Evolutionary conservation across 2,329 filamentous ascomycete species (phyloP).

Genomic region (Pseudogymnoascus verrucosus): DNA sequence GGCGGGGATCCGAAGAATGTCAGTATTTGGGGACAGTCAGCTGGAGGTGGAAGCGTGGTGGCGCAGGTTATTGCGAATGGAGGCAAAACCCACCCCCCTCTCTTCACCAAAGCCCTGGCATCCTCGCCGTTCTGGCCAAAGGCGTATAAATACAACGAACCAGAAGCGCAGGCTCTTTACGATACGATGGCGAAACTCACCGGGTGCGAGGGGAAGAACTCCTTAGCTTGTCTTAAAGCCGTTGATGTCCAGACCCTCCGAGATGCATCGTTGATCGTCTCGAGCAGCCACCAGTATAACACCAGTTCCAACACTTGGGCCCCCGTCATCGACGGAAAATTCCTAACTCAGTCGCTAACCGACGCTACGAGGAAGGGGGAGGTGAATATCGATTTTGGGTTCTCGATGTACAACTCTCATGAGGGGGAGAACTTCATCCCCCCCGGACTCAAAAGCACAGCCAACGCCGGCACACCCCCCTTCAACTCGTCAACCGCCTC

Average conservation of each 20-base stretch:
- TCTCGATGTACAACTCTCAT: constrained; percentile 53
- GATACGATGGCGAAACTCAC: constrained; percentile 35
- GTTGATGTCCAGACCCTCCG: constrained; percentile 45
- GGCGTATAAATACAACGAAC: constrained; percentile 43
- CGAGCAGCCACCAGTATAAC: constrained; percentile 42
- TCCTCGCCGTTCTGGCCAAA: constrained; percentile 46
- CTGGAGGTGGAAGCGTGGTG: constrained; percentile 45
- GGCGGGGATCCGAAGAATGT: constrained; percentile 50
- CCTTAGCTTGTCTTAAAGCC: constrained; percentile 46
- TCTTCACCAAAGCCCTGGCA: constrained; percentile 45
- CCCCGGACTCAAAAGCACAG: constrained; percentile 34
- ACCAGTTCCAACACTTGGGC: constrained; percentile 52
- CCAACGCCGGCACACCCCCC: constrained; percentile 28
- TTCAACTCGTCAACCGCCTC: constrained; percentile 43
- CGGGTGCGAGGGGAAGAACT: constrained; percentile 36
- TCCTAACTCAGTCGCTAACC: constrained; percentile 41
- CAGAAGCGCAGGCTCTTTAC: constrained; percentile 38
- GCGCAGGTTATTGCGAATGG: constrained; percentile 44
- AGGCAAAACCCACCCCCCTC: constrained; percentile 31
- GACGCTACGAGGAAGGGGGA: constrained; percentile 30
- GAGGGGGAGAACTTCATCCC: constrained; percentile 57
- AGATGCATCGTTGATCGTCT: constrained; percentile 42
- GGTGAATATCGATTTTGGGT: constrained; percentile 39
- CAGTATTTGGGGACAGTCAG: constrained; percentile 53
- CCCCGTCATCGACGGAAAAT: constrained; percentile 49